Percentiles rank a stretch among this genome's conserved stretches.
Conservation (phyloP, 2,329 filamentous ascomycete species). For the Fusarium subtropicale region DNA sequence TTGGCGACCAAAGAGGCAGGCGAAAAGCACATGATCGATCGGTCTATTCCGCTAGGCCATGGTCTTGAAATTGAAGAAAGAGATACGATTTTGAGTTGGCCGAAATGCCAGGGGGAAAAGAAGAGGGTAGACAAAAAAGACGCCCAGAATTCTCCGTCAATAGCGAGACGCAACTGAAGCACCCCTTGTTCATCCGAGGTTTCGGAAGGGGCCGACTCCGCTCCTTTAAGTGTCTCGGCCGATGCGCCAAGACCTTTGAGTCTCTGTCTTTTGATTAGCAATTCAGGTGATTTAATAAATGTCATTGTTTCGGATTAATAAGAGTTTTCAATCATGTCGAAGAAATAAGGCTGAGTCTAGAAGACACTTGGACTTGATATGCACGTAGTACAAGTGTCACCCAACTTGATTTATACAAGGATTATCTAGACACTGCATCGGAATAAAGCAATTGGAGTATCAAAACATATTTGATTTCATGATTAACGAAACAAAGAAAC, state of each 20-base stretch:
- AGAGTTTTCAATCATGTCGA: not conserved
- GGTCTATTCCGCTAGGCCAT: not conserved
- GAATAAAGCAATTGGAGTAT: not conserved
- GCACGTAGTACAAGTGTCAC: not conserved
- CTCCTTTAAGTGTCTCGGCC: slow-evolving; percentile 27
- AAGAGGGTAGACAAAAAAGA: not conserved
- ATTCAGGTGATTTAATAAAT: not conserved
- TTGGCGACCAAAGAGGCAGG: slow-evolving; percentile 9
- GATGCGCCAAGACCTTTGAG: slow-evolving; percentile 22
- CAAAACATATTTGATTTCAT: not conserved
- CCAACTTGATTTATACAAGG: not conserved
- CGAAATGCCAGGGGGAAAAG: not conserved
- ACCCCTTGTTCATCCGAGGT: slow-evolving; percentile 36
- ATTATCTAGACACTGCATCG: not conserved
- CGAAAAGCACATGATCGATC: not conserved
- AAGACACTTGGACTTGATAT: not conserved
- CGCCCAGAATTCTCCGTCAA: slow-evolving; percentile 40
- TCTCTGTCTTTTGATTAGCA: slow-evolving; percentile 1
- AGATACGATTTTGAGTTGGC: slow-evolving; percentile 6
- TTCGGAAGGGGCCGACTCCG: slow-evolving; percentile 32
- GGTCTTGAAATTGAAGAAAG: slow-evolving; percentile 8
- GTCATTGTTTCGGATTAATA: slow-evolving; percentile 27
- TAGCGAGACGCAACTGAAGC: slow-evolving; percentile 41
- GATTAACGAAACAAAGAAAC: slow-evolving; percentile 4
- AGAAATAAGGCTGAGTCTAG: slow-evolving; percentile 24